Base-by-base conservation (phyloP, 2,329 filamentous ascomycete species). In the Orbilia blumenaviensis region DNA sequence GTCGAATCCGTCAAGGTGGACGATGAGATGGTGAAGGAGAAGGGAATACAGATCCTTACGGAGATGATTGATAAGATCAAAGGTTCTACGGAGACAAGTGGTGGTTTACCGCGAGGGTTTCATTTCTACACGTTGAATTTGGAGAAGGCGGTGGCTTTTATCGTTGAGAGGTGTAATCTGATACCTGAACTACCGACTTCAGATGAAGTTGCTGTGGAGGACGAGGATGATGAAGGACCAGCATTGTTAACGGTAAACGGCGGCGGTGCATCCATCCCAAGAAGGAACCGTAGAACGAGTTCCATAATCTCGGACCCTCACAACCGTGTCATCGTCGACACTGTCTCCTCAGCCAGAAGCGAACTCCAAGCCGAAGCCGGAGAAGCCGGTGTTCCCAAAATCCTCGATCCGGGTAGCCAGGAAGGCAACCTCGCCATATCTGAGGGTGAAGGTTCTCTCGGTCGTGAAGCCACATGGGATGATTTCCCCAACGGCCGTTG, bases 121-220 rank as follows among this genome's bases (percentile, higher is more conserved):
- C 95, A 99, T 82, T 98, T 99, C 84, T 99, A 97, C 83, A 98
- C 95, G 0, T 86, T 99, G 61, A 99, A 99, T 81, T 86, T 98
- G 32, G 94, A 98, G 83, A 99, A 98, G 84, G 92, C 93, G 0
- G 94, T 99, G 1, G 92, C 94, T 0, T 95, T 97, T 80, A 94
- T 98, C 77, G 84, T 98, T 0, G 94, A 98, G 84, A 86, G 91
- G 68, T 92, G 91, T 27, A 84, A 90, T n/a, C 87, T 99, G 66
- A 97, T 98, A 66, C 91, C 92, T 0, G 74, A 80, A 42, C 79
- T 81, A 38, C 78, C 79, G 12, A 80, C 80, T 10, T 63, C 80
- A 4, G 84, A 86, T 5, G 85, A 86, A 27, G 85, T 85, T 16
- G 80, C 84, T 81, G 36, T 78, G 77, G 68, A 80, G 1, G 81